phyloP scores from a whole-genome alignment of 1,139 yeast genomes.

The Debaryomyces coudertii region DNA sequence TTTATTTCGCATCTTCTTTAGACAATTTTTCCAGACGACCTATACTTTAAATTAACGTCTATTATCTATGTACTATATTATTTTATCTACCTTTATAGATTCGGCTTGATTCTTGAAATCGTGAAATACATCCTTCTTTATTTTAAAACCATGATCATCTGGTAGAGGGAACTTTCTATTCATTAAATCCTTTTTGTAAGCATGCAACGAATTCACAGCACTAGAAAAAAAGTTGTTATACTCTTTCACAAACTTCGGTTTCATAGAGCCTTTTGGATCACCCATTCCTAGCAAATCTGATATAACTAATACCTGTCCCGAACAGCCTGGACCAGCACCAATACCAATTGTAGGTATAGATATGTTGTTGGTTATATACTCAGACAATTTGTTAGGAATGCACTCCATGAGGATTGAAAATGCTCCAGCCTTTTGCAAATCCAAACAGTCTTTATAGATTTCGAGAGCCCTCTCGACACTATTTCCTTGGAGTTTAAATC shows the following conservation, averaged over 20 bases:
- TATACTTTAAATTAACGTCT: background rate
- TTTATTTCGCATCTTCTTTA: background rate
- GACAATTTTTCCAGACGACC: background rate
- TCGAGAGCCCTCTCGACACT: conserved; percentile 54
- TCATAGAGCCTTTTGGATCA: conserved; percentile 46
- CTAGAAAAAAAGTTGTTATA: conserved; percentile 57
- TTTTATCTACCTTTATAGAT: background rate
- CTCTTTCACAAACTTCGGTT: conserved; percentile 77
- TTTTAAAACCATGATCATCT: conserved; percentile 67
- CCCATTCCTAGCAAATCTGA: conserved; percentile 82
- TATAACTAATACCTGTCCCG: conserved; percentile 90
- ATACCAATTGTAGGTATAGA: conserved; percentile 88
- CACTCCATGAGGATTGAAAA: conserved; percentile 82
- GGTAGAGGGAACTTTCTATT: conserved; percentile 59
- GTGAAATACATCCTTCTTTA: conserved; percentile 65
- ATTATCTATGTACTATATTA: background rate
- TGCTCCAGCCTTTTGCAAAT: conserved; percentile 76
- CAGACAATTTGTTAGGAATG: conserved; percentile 76
- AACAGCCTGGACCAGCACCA: conserved; percentile 85
- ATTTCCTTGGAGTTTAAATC: conserved; percentile 86
- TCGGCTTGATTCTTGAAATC: conserved; percentile 37
- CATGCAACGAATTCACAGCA: conserved; percentile 55
- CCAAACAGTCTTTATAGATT: conserved; percentile 69
- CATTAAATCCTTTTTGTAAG: conserved; percentile 64
- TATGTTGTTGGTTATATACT: conserved; percentile 60